Evolutionary conservation across 805 yeast species (phyloP).

Genomic region (Candida chilensis): DNA sequence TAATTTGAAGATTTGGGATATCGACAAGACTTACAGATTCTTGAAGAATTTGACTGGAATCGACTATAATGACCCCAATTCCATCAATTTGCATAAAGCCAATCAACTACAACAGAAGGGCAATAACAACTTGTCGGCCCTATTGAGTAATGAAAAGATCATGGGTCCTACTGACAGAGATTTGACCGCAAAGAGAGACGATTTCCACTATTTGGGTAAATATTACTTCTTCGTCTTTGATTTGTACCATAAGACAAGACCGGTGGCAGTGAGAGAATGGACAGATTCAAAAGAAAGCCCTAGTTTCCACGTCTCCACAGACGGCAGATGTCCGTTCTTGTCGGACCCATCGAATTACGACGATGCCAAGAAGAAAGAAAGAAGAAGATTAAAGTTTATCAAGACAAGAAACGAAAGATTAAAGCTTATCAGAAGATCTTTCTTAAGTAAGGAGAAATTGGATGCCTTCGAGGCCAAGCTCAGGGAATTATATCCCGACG

Average conservation of each 20-base stretch:
- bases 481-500: no score
- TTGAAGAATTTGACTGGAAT: constrained; percentile 50
- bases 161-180: constrained; percentile 87
- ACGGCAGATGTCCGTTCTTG: constrained; percentile 81
- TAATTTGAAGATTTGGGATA: constrained; percentile 79
- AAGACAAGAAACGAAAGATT: no score
- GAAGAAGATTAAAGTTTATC: no score
- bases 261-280: constrained; percentile 84
- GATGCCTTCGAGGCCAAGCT: no score
- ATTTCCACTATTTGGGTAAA: constrained; percentile 70
- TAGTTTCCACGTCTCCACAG: constrained; percentile 46
- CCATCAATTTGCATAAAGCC: background rate
- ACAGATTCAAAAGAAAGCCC: constrained; percentile 30
- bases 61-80: background rate
- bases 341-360: constrained; percentile 37
- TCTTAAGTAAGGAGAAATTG: no score
- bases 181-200: constrained; percentile 77
- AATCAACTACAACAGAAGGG: background rate
- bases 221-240: constrained; percentile 77
- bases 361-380: constrained; percentile 28
- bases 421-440: no score
- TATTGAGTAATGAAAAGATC: constrained; percentile 76
- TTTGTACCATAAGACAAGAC: constrained; percentile 65
- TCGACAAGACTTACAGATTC: constrained; percentile 77
- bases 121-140: constrained; percentile 38